These are phyloP conservation scores for Didymella segeticola DNA, from an alignment of 2,329 filamentous ascomycete genomes.

Conservation along the genomic window DNA sequence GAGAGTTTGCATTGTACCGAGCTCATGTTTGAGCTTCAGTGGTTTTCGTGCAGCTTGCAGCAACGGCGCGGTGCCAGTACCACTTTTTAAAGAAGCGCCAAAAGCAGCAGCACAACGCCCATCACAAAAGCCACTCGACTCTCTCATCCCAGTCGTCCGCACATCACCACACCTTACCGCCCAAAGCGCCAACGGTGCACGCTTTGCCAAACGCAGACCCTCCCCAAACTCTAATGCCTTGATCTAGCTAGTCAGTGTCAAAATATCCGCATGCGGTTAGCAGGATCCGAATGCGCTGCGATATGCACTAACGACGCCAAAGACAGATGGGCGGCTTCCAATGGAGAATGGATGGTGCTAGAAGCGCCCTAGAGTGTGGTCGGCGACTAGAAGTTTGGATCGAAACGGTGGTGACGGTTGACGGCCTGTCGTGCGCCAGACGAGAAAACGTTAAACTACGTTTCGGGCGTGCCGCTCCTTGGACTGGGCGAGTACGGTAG, in stretches of 20 bases:
- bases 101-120: slow-evolving; percentile 1
- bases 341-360: not conserved
- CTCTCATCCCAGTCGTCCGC: not conserved
- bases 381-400: slow-evolving; percentile 16
- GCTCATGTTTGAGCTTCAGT: not conserved
- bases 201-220: slow-evolving; percentile 1
- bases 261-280: not conserved
- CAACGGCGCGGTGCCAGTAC: slow-evolving; percentile 14
- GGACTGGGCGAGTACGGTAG: slow-evolving; percentile 17
- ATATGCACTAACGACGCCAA: slow-evolving; percentile 8
- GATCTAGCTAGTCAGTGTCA: not conserved
- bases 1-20: not conserved
- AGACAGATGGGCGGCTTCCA: not conserved
- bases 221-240: not conserved
- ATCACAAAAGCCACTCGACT: not conserved
- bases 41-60: not conserved
- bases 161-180: not conserved
- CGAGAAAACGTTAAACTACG: slow-evolving; percentile 15
- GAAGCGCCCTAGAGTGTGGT: slow-evolving; percentile 4
- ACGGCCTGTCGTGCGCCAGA: slow-evolving; percentile 11
- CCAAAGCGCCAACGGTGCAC: slow-evolving; percentile 3
- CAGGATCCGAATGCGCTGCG: not conserved
- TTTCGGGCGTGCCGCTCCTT: slow-evolving; percentile 18
- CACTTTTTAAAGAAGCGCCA: not conserved
- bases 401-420: slow-evolving; percentile 18